These are phyloP conservation scores for Penicillium tannophilum DNA, from an alignment of 495 filamentous ascomycete genomes.

Conservation along the genomic window DNA sequence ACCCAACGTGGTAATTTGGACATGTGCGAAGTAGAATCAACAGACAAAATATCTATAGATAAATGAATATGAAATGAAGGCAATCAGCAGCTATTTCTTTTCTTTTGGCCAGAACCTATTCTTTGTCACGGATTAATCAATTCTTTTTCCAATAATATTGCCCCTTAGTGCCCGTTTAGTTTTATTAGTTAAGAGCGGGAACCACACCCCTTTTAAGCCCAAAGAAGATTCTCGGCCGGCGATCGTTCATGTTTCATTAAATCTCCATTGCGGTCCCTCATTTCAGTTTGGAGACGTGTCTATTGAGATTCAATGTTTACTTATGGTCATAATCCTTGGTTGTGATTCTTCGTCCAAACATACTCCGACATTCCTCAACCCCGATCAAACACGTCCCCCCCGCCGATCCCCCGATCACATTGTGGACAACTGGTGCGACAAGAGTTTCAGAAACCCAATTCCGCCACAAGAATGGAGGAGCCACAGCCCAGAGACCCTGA, in stretches of 20 bases:
- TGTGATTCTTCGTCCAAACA: conserved; percentile 1
- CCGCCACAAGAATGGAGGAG: conserved; percentile 35
- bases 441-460: conserved; percentile 18
- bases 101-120: neutral
- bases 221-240: conserved; percentile 34
- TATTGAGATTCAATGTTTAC: neutral
- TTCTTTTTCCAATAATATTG: neutral
- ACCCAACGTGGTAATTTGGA: conserved; percentile 17
- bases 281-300: conserved; percentile 14
- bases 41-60: neutral
- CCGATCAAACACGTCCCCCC: neutral
- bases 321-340: neutral
- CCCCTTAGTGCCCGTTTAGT: conserved; percentile 4
- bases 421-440: conserved; percentile 19
- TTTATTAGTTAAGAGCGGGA: neutral
- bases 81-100: neutral
- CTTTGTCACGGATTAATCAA: neutral
- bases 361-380: neutral
- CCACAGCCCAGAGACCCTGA: conserved; percentile 31
- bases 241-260: conserved; percentile 34
- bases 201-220: conserved; percentile 28
- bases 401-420: conserved; percentile 10
- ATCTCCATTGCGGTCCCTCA: conserved; percentile 18
- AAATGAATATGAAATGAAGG: neutral
- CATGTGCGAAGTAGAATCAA: too few species aligned